Evolutionary conservation across 768 basidiomycete species (phyloP).

Genomic region (Pisolithus sp.): DNA sequence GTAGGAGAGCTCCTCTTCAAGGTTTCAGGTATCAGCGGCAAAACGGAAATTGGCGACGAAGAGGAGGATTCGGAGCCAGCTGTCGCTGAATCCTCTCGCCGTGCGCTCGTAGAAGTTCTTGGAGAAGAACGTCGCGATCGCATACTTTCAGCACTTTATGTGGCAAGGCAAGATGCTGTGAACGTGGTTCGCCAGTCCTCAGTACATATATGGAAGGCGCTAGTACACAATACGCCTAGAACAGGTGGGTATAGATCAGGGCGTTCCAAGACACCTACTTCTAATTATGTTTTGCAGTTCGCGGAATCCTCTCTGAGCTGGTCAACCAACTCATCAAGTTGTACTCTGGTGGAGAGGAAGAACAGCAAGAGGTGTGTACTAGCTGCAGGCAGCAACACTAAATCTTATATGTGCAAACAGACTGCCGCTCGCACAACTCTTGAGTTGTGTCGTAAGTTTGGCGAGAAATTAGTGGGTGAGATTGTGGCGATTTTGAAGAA

Average conservation of each 20-base stretch:
- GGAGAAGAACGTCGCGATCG: slow-evolving; percentile 86
- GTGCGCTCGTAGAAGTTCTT: slow-evolving; percentile 81
- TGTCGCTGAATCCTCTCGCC: slow-evolving; percentile 72
- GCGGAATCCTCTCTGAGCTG: slow-evolving; percentile 86
- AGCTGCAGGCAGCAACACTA: not conserved
- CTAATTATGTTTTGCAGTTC: slow-evolving; percentile 41
- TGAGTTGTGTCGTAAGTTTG: slow-evolving; percentile 92
- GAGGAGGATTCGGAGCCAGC: slow-evolving; percentile 58
- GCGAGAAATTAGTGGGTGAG: slow-evolving; percentile 82
- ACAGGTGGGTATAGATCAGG: slow-evolving; percentile 53
- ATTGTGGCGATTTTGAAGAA: slow-evolving; percentile 73
- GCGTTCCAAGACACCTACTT: not conserved
- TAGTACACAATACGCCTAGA: slow-evolving; percentile 89
- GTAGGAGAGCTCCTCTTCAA: slow-evolving; percentile 96
- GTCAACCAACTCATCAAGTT: slow-evolving; percentile 70
- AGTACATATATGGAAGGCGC: slow-evolving; percentile 95
- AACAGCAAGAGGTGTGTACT: slow-evolving; percentile 77
- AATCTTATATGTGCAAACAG: slow-evolving; percentile 34
- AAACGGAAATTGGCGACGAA: slow-evolving; percentile 70
- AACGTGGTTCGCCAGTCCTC: slow-evolving; percentile 85
- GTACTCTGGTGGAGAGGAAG: slow-evolving; percentile 71
- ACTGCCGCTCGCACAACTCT: slow-evolving; percentile 83
- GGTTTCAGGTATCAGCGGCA: slow-evolving; percentile 91
- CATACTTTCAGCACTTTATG: slow-evolving; percentile 83
- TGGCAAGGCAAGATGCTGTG: slow-evolving; percentile 91